Evolutionary conservation across 768 basidiomycete species (phyloP).

Genomic region (Strobilomyces confusus): DNA sequence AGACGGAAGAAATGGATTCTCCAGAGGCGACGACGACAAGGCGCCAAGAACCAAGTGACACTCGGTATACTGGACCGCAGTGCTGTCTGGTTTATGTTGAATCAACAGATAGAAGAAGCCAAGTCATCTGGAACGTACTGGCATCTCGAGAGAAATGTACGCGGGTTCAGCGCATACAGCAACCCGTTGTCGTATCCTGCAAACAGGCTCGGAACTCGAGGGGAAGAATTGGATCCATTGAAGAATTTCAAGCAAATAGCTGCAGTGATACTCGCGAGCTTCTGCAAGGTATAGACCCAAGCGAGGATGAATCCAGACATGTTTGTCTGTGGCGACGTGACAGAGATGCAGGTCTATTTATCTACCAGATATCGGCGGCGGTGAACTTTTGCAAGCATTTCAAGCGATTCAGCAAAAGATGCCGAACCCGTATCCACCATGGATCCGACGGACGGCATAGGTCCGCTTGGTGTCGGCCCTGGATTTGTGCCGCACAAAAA

Average conservation of each 20-base stretch:
- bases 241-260: not conserved
- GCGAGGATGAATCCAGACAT: not conserved
- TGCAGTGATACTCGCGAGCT: not conserved
- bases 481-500: no score
- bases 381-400: no score
- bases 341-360: no score
- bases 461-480: no score
- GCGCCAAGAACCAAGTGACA: constrained; percentile 17
- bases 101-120: not conserved
- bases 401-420: no score
- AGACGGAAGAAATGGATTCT: constrained; percentile 10
- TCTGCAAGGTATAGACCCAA: not conserved
- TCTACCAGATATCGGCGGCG: no score
- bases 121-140: constrained; percentile 14
- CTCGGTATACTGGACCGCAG: constrained; percentile 13
- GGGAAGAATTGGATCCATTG: not conserved
- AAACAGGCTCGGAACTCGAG: constrained; percentile 10
- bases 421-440: no score
- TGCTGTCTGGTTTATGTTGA: constrained; percentile 5
- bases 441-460: no score
- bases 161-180: constrained; percentile 12
- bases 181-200: constrained; percentile 18
- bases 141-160: constrained; percentile 16
- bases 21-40: constrained; percentile 16
- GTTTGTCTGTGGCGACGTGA: no score